Evolutionary conservation across 768 basidiomycete genomes (phyloP), one percentile per base, ranked within the genome.

Genomic region (Mrakia blollopis): DNA sequence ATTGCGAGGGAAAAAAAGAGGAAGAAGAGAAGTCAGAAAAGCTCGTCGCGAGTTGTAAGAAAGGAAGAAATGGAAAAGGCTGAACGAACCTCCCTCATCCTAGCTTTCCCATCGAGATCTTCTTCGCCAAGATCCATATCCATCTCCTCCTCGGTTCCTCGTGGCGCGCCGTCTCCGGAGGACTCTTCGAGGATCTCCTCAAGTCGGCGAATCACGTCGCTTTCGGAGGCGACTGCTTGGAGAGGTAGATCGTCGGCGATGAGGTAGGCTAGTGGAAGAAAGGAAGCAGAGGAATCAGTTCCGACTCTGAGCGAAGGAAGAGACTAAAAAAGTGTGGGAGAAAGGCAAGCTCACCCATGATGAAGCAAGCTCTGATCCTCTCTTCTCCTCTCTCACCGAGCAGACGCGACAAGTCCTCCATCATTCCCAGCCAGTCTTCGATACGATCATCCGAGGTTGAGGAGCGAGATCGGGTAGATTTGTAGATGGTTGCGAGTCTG

Each of bases 351-450:
- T 21, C 77, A 93, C 92, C 89, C 0, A 96, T 83, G 23, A 90
- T 87, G 81, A 91, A 91, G 81, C 92, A 93, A 0, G 91, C 90
- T 81, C 87, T 90, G 1, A 88, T 89, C 47, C 88, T 86, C 25
- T 83, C 86, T 13, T 68, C 65, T 4, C 65, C 65, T n/a, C 35
- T 0, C 13, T 44, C 65, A 2, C 65, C 65, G 65, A 68, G 65
- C 3, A 68, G 65, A 14, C 65, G 35, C 10, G 65, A 68, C 16
- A 68, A 39, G 13, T 68, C 65, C 21, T 68, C 65, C 65, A 68
- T 68, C 65, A 68, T 39, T 39, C 35, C 35, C 65, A 68, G 39
- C 65, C 65, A 68, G 65, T 44, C 65, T 10, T 68, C 65, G 63
- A 65, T 28, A 21, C 37, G 63, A 16, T 65, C 63, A 23, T 16